Base-by-base conservation (phyloP, 805 yeast species). In the Limtongozyma cylindracea region DNA sequence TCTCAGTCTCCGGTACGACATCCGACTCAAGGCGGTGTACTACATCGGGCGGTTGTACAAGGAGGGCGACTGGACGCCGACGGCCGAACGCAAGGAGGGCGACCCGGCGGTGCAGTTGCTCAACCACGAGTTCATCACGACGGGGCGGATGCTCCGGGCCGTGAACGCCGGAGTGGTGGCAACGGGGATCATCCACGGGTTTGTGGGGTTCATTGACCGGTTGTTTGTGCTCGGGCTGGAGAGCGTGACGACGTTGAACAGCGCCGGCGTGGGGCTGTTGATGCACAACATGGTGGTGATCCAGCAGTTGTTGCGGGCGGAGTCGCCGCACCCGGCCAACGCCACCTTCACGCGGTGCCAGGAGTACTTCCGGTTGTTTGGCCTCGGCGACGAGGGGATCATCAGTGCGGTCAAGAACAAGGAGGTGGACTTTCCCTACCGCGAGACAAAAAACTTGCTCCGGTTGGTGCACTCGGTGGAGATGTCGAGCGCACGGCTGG, bases 221-320 rank as follows among this genome's bases (percentile, higher is more conserved):
- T 37, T 63, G 14, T 41, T 66, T 21, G 56, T 72, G 4, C 39
- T 39, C 16, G 70, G 65, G 11, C 56, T 73, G 4, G 45, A 46
- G 13, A 41, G 56, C 23, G 47, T 73, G 6, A 39, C 40, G 11
- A 52, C 48, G 21, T 46, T 69, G 32, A 69, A 67, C 37, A 43
- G 44, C 11, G 53, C 56, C 27, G 82, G 84, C 16, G 49, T 69
- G 24, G 56, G 59, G 31, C 56, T 61, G 30, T 45, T 72, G 27
- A 44, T 61, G 26, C 47, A 63, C 31, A 71, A 71, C 35, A 61
- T 72, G 11, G 49, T 63, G 23, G 65, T 71, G 1, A 41, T 71
- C 19, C 78, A 68, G 41, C 82, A 71, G 37, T 60, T 66, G 57
- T 50, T 72, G 25, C 53, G 72, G 27, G 62, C 60, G 27, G 52